Evolutionary conservation across 2,329 filamentous ascomycete species (phyloP).

Genomic region (Cladophialophora chaetospira): DNA sequence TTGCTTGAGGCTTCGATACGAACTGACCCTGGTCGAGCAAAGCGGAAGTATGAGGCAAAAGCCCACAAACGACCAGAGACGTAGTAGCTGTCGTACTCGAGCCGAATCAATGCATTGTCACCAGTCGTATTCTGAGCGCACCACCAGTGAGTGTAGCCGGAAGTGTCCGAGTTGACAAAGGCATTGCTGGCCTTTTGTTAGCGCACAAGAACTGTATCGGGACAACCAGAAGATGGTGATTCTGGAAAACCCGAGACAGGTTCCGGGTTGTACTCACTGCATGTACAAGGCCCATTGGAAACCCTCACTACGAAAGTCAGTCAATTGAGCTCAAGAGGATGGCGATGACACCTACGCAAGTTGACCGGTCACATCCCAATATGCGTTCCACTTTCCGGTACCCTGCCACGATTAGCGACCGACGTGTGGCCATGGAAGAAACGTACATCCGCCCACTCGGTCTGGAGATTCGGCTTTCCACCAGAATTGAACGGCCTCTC

Average conservation of each 20-base stretch:
- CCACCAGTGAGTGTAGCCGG: conserved; percentile 60
- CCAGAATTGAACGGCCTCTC: conserved; percentile 16
- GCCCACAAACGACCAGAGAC: conserved; percentile 43
- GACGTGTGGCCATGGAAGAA: conserved; percentile 42
- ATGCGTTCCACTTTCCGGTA: conserved; percentile 55
- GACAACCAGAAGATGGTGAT: no score
- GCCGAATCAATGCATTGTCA: conserved; percentile 31
- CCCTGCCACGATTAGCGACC: conserved; percentile 41
- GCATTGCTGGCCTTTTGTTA: no score
- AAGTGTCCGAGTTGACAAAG: conserved; percentile 52
- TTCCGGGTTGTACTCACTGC: no score
- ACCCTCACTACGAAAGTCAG: conserved; percentile 53
- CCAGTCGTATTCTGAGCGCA: conserved; percentile 46
- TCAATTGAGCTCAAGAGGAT: conserved; percentile 47
- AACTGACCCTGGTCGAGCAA: conserved; percentile 44
- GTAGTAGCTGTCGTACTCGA: conserved; percentile 39
- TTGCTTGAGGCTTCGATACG: conserved; percentile 40
- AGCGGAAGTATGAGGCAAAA: conserved; percentile 44
- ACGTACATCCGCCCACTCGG: conserved; percentile 20
- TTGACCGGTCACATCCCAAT: conserved; percentile 27
- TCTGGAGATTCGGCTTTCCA: conserved; percentile 18
- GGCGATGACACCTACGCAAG: conserved; percentile 37
- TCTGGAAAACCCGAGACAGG: no score
- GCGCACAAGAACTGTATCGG: no score
- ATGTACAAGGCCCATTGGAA: conserved; percentile 60